Conservation (phyloP, 345 rosid genomes). For the Citrus mangshanensis region DNA sequence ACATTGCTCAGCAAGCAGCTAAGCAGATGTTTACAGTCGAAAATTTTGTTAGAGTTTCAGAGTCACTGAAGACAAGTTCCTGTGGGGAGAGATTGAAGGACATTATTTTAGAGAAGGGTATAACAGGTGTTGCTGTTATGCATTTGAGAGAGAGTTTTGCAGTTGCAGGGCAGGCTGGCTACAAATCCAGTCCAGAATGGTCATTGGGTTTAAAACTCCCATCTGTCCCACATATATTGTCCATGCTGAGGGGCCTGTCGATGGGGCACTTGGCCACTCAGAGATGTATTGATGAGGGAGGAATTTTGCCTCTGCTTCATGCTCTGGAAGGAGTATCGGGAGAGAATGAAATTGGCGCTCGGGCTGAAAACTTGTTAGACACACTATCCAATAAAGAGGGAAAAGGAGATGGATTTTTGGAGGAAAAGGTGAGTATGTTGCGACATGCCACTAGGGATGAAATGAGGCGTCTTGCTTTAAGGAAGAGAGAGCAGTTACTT, state of each 20-base stretch:
- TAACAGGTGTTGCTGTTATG: conserved; percentile 71
- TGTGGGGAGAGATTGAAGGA: conserved; percentile 97
- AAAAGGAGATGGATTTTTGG: conserved; percentile 92
- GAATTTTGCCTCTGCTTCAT: conserved; percentile 81
- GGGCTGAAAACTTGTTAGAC: conserved; percentile 96
- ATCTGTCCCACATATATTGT: conserved; percentile 83
- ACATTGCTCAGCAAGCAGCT: conserved; percentile 57
- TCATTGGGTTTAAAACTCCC: conserved; percentile 68
- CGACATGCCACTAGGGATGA: conserved; percentile 91
- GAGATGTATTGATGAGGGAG: conserved; percentile 79
- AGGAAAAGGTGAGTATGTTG: conserved; percentile 65
- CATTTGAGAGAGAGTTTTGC: conserved; percentile 75
- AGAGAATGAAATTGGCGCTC: conserved; percentile 94
- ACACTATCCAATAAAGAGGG: conserved; percentile 86
- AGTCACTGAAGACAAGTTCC: conserved; percentile 95
- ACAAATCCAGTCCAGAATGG: conserved; percentile 75
- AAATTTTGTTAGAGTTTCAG: conserved; percentile 93
- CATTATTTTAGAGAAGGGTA: conserved; percentile 85
- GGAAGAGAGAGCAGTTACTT: conserved; percentile 78
- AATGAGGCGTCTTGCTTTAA: conserved; percentile 90
- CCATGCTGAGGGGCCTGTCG: conserved; percentile 95
- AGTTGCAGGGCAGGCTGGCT: conserved; percentile 74
- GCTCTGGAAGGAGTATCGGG: conserved; percentile 90
- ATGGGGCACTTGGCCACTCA: conserved; percentile 95
- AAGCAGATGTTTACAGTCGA: conserved; percentile 79